Base-by-base conservation (phyloP, 192 early-diverging fungal genomes). In the Coemansia sp. region DNA sequence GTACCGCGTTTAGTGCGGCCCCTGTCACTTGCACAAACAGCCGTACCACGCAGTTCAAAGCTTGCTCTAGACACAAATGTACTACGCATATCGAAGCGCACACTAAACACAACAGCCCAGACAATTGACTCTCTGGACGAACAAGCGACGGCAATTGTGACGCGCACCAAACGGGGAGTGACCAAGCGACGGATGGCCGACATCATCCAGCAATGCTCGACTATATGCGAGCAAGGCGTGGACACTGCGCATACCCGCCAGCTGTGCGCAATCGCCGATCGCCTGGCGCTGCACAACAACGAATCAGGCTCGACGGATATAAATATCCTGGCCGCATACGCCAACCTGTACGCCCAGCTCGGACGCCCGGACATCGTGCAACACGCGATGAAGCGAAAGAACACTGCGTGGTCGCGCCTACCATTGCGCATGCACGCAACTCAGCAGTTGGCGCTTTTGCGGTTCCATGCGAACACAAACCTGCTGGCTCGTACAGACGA, bases 311-410 rank as follows among this genome's bases (percentile, higher is more conserved):
- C 14, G 5, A 5, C 67, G 3, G 38, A 61, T 0, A n/a, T 37
- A 1, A 37, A 8, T 1, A 23, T 66, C 12, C 54, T 73, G 23
- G 25, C 55, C 1, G 18, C 42, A 1, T 80, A 80, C 56, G 23
- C 74, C 2, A 62, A 80, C 15, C 56, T 80, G 36, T 80, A 80
- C 47, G 77, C 77, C 0, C 47, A 21, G 14, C 49, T 80, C 55
- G 77, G 62, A 0, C 68, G 77, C 2, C 77, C 77, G 3, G 77
- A 80, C 46, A 54, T 80, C 9, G 63, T 68, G 0, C 77, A 80
- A 12, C 57, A 31, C n/a, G 69, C 66, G 4, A 58, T 67, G 18
- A 23, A 15, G n/a, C 49, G 61, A 1, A 46, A 65, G 48, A 24
- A 40, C 3, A 9, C n/a, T 12, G 68, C 53, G 7, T 71, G 77